Conservation (phyloP, 1,284 basidiomycete genomes). For the Anthracocystis walkeri region DNA sequence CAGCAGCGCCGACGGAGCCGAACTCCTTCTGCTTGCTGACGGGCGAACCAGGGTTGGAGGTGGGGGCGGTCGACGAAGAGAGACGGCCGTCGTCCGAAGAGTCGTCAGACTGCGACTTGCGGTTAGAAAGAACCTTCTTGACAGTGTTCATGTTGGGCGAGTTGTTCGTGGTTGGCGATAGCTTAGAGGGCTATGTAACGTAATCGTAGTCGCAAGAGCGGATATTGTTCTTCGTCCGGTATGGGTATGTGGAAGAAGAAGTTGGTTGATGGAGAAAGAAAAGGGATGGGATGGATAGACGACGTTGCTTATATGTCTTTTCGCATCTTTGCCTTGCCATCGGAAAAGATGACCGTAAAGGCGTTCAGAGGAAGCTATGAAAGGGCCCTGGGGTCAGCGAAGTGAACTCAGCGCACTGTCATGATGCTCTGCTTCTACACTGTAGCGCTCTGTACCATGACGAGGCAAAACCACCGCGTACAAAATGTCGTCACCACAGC, state of each 20-base stretch:
- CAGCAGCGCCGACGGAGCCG: slow-evolving; percentile 17
- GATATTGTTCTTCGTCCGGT: slow-evolving; percentile 8
- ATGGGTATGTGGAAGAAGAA: slow-evolving; percentile 14
- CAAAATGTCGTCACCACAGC: background rate
- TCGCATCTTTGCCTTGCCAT: slow-evolving; percentile 4
- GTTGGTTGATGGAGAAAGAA: slow-evolving; percentile 1
- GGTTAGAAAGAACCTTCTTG: slow-evolving; percentile 49
- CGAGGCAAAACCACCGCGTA: too few relatives aligned
- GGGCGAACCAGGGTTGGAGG: slow-evolving; percentile 44
- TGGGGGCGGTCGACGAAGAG: slow-evolving; percentile 36
- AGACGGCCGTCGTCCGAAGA: slow-evolving; percentile 41
- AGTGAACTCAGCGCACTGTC: too few relatives aligned
- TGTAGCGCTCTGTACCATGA: too few relatives aligned
- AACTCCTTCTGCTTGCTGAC: slow-evolving; percentile 26
- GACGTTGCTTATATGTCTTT: slow-evolving; percentile 25
- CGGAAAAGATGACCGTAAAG: background rate
- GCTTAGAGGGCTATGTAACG: slow-evolving; percentile 10
- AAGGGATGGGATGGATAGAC: background rate
- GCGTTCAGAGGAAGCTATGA: too few relatives aligned
- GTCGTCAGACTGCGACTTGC: slow-evolving; percentile 40
- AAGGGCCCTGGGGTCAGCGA: too few relatives aligned
- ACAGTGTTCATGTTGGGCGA: slow-evolving; percentile 44
- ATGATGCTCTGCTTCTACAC: too few relatives aligned
- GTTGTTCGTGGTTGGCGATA: background rate
- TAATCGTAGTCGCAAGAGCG: slow-evolving; percentile 27